Base-by-base conservation (phyloP, 2,329 filamentous ascomycete species). In the Fusarium sp. region DNA sequence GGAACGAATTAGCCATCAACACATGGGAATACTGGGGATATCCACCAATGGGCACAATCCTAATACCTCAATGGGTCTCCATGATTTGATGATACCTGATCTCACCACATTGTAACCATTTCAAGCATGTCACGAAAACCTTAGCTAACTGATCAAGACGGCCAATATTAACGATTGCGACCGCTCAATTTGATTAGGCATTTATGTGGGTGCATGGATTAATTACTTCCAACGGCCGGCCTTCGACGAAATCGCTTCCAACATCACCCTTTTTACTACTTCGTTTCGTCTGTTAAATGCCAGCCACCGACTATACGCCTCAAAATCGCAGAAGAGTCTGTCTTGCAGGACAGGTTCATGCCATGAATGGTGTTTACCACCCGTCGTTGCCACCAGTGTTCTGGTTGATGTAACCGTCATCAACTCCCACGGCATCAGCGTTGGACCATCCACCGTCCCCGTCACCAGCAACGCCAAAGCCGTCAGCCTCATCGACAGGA, bases 401-500 rank as follows among this genome's bases (percentile, higher is more conserved):
- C 15, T 68, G 62, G 27, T 49, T 66, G 58, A 45, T 60, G 48
- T 52, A 52, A 7, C 60, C 64, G 15, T 39, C 63, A 57, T 65
- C 57, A 33, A 45, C 51, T 10, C 39, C 59, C 37, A 16, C 55
- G 58, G 41, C 38, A 39, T 68, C 39, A 39, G 31, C 55, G 49
- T 66, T 58, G 27, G 60, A 14, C 65, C 66, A 67, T n/a, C 62
- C 59, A 35, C 60, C 59, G 31, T 62, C 46, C n/a, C 46, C 46
- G n/a, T 49, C 52, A 33, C 55, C 70, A 19, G 29, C 55, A 60
- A 23, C 55, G 27, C 44, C 60, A 37, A 73, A 70, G 21, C 41
- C 69, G 25, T 74, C 73, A 19, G 45, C 10, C 41, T 74, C 70
- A 21, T 77, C 75, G 31, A 46, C 72, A 12, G 70, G 78, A 33